Percentiles rank a stretch among this genome's conserved stretches.
phyloP scores from a whole-genome alignment of 768 basidiomycete species.

The Tylopilus subfusipes region DNA sequence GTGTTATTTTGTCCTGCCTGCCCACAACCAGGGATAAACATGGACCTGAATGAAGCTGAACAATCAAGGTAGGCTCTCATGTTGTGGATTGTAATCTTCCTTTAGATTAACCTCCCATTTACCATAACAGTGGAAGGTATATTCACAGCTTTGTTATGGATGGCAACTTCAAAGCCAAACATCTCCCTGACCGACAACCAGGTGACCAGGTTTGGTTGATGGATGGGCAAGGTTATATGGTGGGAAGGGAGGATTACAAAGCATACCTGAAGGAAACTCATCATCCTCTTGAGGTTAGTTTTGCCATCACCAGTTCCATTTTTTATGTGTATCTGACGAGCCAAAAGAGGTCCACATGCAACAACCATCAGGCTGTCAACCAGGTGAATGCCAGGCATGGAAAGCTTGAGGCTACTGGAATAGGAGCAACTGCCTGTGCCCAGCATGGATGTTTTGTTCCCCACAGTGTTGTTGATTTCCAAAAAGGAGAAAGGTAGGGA shows the following conservation, averaged over 20 bases:
- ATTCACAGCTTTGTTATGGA: not conserved
- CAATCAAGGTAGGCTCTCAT: too few species aligned
- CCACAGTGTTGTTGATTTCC: not conserved
- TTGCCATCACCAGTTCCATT: too few species aligned
- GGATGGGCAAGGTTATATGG: not conserved
- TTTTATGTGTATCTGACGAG: too few species aligned
- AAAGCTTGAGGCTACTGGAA: not conserved
- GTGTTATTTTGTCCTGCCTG: slow-evolving; percentile 25
- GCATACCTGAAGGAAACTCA: too few species aligned
- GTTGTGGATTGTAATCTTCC: too few species aligned
- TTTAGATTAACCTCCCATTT: too few species aligned
- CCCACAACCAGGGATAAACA: not conserved
- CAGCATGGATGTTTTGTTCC: not conserved
- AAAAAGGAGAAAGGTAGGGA: not conserved
- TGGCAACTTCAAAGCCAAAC: not conserved
- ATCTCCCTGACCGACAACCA: not conserved
- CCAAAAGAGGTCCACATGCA: not conserved
- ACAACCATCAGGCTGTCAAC: slow-evolving; percentile 1
- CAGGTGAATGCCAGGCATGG: not conserved
- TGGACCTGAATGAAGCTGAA: too few species aligned
- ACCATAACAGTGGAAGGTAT: not conserved
- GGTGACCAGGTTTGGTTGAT: not conserved
- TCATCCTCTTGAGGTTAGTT: not conserved
- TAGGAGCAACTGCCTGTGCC: not conserved
- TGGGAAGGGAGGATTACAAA: not conserved